These are phyloP conservation scores for Cladophialophora carrionii DNA, from an alignment of 2,329 filamentous ascomycete genomes.

Conservation along the genomic window DNA sequence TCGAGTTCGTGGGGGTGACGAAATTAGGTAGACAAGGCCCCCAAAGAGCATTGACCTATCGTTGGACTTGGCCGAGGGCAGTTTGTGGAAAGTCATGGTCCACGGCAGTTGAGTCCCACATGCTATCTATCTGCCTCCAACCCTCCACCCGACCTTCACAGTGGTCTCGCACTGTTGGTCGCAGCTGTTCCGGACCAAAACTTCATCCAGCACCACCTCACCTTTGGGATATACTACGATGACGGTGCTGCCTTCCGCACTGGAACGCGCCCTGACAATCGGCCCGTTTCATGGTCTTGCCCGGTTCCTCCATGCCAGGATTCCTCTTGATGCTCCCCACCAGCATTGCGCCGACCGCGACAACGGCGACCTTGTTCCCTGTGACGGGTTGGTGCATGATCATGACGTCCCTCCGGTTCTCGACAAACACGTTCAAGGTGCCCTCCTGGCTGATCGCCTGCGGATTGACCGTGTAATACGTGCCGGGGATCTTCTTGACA, in stretches of 20 bases:
- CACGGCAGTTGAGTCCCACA: neutral
- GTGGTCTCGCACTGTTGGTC: conserved; percentile 47
- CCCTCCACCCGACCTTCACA: conserved; percentile 47
- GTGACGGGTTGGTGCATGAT: conserved; percentile 41
- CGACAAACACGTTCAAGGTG: conserved; percentile 50
- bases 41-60: neutral
- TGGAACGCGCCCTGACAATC: conserved; percentile 49
- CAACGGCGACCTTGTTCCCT: conserved; percentile 42
- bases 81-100: neutral
- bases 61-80: neutral
- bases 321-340: conserved; percentile 50
- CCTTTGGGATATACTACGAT: conserved; percentile 46
- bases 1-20: neutral
- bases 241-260: conserved; percentile 50
- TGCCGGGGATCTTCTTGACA: conserved; percentile 46
- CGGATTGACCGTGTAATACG: conserved; percentile 51
- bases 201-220: conserved; percentile 46
- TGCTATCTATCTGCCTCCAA: conserved; percentile 21
- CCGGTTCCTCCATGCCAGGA: conserved; percentile 42
- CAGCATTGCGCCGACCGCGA: conserved; percentile 52
- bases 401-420: conserved; percentile 50
- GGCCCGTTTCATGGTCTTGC: conserved; percentile 44
- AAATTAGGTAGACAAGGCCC: neutral
- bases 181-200: conserved; percentile 42
- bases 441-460: conserved; percentile 49